A percentile compares a stretch with the other conserved stretches of the same genome.
These are phyloP conservation scores for Neurospora sp. DNA, from an alignment of 495 filamentous ascomycete species.

Conservation along the genomic window DNA sequence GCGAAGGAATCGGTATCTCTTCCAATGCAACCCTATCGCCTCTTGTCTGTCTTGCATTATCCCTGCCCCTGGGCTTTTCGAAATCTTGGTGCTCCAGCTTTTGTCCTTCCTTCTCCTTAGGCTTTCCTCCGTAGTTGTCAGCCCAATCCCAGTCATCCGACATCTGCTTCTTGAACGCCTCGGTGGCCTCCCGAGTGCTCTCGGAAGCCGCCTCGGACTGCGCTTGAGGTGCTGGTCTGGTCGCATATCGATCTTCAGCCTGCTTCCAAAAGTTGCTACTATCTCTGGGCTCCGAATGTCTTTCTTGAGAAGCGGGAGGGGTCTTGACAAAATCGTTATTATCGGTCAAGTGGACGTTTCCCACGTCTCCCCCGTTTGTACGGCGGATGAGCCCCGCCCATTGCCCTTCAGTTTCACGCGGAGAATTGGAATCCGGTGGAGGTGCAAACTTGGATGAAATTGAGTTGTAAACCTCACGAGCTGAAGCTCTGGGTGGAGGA, in stretches of 20 bases:
- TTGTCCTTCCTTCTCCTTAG: not conserved
- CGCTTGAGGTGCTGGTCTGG: not conserved
- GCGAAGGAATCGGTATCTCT: not conserved
- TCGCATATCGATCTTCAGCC: not conserved
- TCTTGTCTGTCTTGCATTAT: not conserved
- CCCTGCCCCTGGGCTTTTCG: not conserved
- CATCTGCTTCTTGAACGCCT: not conserved
- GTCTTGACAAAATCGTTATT: not conserved
- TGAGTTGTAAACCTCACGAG: not conserved
- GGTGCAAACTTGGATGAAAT: not conserved
- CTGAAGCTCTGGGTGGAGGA: not conserved
- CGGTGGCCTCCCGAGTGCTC: not conserved
- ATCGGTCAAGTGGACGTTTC: not conserved
- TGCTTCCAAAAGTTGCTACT: not conserved
- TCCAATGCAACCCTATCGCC: not conserved
- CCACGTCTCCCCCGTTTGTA: not conserved
- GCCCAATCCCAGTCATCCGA: conserved; percentile 9
- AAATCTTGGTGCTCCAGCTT: conserved; percentile 5
- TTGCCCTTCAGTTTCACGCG: not conserved
- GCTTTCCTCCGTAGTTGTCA: not conserved
- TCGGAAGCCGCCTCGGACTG: not conserved
- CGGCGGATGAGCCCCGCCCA: not conserved
- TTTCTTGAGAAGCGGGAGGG: not conserved
- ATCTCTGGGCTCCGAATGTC: not conserved
- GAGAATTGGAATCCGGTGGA: not conserved